Conservation (phyloP, 176 grass and related monocot genomes). For the Puccinellia tenuiflora region DNA sequence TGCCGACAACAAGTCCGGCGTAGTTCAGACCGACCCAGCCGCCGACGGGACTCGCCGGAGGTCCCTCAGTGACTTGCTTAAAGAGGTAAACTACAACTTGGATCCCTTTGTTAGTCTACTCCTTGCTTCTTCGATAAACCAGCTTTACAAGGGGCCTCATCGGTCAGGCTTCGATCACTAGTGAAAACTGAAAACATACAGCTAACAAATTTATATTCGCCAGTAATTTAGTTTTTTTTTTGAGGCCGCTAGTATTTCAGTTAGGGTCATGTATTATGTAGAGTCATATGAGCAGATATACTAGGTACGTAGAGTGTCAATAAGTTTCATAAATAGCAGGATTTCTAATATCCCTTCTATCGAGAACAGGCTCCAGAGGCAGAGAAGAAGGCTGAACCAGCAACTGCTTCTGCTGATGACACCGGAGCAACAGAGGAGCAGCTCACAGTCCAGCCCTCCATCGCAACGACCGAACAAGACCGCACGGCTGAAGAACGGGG, state of each 20-base stretch:
- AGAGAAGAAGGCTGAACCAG: conserved; percentile 9
- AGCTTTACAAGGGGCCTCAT: background rate
- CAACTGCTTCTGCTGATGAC: background rate
- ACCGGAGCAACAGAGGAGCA: background rate
- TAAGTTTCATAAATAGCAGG: background rate
- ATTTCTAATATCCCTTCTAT: background rate
- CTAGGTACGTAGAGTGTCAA: background rate
- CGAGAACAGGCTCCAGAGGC: background rate
- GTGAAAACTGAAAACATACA: background rate
- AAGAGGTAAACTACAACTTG: conserved; percentile 21
- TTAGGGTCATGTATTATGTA: background rate
- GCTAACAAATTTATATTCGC: background rate
- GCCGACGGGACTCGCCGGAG: conserved; percentile 37
- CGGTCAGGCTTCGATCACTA: background rate
- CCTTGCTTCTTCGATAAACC: background rate
- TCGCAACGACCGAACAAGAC: background rate
- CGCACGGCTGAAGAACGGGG: background rate
- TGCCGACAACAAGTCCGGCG: conserved; percentile 18
- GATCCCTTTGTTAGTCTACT: background rate
- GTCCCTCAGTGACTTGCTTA: conserved; percentile 48
- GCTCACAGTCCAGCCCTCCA: background rate
- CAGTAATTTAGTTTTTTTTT: too few species aligned
- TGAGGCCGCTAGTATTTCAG: too few species aligned
- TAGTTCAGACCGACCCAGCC: background rate
- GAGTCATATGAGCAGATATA: background rate